Percentiles rank a stretch among this genome's conserved stretches.
Conservation (phyloP, 441 rosid genomes). For the Brassica hybrid region DNA sequence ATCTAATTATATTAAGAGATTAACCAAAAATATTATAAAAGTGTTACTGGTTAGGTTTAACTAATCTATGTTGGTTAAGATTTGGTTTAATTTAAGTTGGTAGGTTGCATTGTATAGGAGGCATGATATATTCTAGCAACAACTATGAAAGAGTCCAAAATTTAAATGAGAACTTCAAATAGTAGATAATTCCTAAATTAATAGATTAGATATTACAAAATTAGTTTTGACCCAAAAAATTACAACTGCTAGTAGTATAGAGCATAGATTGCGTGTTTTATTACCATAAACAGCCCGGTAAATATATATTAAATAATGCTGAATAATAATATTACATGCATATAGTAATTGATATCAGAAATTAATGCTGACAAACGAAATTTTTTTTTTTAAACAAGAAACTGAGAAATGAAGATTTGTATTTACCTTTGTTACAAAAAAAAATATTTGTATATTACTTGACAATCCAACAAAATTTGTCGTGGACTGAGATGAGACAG, state of each 20-base stretch:
- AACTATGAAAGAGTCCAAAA: too few relatives aligned
- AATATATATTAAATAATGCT: background rate
- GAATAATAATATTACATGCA: background rate
- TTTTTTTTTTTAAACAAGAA: background rate
- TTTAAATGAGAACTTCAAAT: too few relatives aligned
- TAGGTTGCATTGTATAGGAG: too few relatives aligned
- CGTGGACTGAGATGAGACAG: slow-evolving; percentile 37
- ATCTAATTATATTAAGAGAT: too few relatives aligned
- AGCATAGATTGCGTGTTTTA: too few relatives aligned
- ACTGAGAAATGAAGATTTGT: slow-evolving; percentile 8
- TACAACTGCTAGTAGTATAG: background rate
- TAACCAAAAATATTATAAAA: too few relatives aligned
- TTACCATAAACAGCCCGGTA: background rate
- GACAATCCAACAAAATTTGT: slow-evolving; percentile 45
- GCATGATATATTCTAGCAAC: too few relatives aligned
- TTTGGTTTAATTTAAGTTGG: too few relatives aligned
- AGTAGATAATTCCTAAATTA: too few relatives aligned
- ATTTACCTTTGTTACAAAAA: slow-evolving; percentile 4
- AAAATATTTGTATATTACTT: slow-evolving; percentile 23
- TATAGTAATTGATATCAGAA: background rate
- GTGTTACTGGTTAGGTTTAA: too few relatives aligned
- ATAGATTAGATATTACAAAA: background rate
- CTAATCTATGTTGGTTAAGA: too few relatives aligned
- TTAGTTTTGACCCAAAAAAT: background rate
- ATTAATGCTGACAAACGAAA: background rate